Evolutionary conservation across 495 filamentous ascomycete genomes (phyloP).

Genomic region (Penicillium pulvis): DNA sequence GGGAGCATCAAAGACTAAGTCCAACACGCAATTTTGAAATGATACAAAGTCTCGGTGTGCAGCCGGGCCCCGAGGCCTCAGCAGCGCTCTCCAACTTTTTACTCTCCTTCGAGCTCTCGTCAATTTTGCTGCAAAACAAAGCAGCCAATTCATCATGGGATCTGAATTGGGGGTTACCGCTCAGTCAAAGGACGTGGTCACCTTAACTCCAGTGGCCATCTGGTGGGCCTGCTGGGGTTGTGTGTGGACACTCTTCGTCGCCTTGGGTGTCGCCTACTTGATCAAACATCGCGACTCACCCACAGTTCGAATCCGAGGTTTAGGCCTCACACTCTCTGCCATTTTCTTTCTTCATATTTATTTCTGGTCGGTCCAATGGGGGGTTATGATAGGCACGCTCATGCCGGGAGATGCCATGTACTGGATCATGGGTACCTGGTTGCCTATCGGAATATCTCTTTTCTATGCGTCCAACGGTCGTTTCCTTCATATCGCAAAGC

Average conservation of each 20-base stretch:
- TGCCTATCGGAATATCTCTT: constrained; percentile 69
- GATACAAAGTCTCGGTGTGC: constrained; percentile 2
- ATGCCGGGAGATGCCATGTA: constrained; percentile 62
- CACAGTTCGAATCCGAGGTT: constrained; percentile 63
- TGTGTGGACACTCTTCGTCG: constrained; percentile 58
- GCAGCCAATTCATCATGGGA: constrained; percentile 30
- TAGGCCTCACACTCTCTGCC: constrained; percentile 59
- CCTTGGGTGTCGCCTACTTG: constrained; percentile 55
- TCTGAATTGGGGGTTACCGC: constrained; percentile 38
- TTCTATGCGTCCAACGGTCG: constrained; percentile 71
- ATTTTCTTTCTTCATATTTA: constrained; percentile 67
- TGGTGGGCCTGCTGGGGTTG: constrained; percentile 39
- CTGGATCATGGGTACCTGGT: constrained; percentile 74
- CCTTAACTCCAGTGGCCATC: constrained; percentile 30
- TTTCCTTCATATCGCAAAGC: constrained; percentile 63
- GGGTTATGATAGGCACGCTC: constrained; percentile 58
- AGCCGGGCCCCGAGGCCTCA: not conserved
- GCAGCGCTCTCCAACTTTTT: constrained; percentile 32
- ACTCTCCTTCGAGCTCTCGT: constrained; percentile 31
- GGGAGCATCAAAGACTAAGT: not conserved
- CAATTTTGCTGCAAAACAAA: constrained; percentile 1
- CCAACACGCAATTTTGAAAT: not conserved
- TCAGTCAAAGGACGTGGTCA: constrained; percentile 29
- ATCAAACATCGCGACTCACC: constrained; percentile 56
- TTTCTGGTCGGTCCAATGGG: constrained; percentile 59